phyloP scores from a whole-genome alignment of 2,329 filamentous ascomycete species.

The Paracamarosporium sp. region DNA sequence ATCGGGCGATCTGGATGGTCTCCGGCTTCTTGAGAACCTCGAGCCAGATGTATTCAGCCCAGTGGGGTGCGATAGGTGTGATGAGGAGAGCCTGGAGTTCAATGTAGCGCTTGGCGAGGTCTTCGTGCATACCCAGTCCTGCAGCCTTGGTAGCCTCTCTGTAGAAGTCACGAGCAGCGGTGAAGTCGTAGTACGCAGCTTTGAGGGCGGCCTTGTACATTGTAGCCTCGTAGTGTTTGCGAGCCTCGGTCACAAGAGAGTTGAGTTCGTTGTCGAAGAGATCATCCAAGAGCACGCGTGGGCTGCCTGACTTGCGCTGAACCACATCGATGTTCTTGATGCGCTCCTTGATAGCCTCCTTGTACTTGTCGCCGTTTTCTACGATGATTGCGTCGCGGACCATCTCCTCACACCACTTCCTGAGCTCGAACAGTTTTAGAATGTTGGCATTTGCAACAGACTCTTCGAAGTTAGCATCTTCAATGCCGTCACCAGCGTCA shows the following conservation, averaged over 20 bases:
- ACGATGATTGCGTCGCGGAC: conserved; percentile 65
- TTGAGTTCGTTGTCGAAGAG: conserved; percentile 96
- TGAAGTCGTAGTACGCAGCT: conserved; percentile 85
- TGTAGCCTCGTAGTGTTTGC: conserved; percentile 71
- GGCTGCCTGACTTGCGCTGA: conserved; percentile 72
- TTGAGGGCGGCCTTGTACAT: conserved; percentile 51
- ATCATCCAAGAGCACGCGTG: conserved; percentile 80
- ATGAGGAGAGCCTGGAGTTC: conserved; percentile 86
- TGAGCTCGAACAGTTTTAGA: conserved; percentile 79
- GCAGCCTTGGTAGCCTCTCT: conserved; percentile 80
- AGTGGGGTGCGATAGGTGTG: conserved; percentile 87
- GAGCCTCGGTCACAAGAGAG: conserved; percentile 77
- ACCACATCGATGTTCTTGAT: conserved; percentile 61
- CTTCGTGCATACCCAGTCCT: conserved; percentile 84
- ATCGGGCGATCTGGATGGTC: conserved; percentile 81
- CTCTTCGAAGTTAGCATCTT: conserved; percentile 98
- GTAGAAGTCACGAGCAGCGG: conserved; percentile 87
- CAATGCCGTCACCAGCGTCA: conserved; percentile 91
- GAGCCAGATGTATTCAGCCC: conserved; percentile 92
- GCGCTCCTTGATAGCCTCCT: conserved; percentile 48
- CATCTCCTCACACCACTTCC: conserved; percentile 92
- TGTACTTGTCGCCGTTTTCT: conserved; percentile 51
- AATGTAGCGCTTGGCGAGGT: conserved; percentile 79
- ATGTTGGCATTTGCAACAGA: conserved; percentile 91
- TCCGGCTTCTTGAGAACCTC: conserved; percentile 80